Percentiles rank a stretch among this genome's conserved stretches.
These are phyloP conservation scores for Thielaviopsis punctulata DNA, from an alignment of 2,329 filamentous ascomycete species.

Conservation along the genomic window DNA sequence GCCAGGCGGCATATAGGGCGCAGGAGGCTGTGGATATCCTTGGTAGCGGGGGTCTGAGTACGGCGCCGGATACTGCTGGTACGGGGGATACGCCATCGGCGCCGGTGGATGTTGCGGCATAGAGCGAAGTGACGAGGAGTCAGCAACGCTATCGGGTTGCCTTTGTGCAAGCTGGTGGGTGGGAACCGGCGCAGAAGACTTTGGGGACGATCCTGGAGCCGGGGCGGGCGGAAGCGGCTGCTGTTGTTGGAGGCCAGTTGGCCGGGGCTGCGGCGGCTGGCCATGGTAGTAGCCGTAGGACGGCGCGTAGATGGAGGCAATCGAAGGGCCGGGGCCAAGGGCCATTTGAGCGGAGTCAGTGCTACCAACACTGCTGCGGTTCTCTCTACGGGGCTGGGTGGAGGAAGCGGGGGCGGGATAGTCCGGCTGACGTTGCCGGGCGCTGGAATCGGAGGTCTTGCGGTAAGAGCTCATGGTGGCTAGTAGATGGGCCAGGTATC, in stretches of 20 bases:
- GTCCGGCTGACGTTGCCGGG: constrained; percentile 1
- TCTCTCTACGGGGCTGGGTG: background rate
- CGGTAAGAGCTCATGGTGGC: constrained; percentile 4
- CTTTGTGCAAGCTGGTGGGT: constrained; percentile 11
- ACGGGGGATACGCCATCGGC: constrained; percentile 13
- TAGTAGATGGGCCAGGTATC: background rate
- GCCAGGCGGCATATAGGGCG: background rate
- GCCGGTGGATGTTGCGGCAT: constrained; percentile 10
- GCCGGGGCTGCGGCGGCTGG: background rate
- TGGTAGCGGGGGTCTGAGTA: constrained; percentile 12
- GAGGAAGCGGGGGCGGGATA: background rate
- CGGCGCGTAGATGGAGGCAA: background rate
- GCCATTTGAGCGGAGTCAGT: background rate
- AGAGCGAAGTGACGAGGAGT: background rate
- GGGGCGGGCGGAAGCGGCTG: constrained; percentile 9
- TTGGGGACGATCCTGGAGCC: constrained; percentile 10
- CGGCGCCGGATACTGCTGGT: constrained; percentile 6
- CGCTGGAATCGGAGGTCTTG: constrained; percentile 3
- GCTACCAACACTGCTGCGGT: background rate
- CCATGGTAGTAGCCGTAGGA: constrained; percentile 2
- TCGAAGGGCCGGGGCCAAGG: background rate
- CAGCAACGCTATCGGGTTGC: background rate
- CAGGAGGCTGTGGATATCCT: constrained; percentile 1
- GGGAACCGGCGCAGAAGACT: background rate
- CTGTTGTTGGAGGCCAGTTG: constrained; percentile 6